Base-by-base conservation (phyloP, 2,329 filamentous ascomycete species). In the Boeremia exigua region DNA sequence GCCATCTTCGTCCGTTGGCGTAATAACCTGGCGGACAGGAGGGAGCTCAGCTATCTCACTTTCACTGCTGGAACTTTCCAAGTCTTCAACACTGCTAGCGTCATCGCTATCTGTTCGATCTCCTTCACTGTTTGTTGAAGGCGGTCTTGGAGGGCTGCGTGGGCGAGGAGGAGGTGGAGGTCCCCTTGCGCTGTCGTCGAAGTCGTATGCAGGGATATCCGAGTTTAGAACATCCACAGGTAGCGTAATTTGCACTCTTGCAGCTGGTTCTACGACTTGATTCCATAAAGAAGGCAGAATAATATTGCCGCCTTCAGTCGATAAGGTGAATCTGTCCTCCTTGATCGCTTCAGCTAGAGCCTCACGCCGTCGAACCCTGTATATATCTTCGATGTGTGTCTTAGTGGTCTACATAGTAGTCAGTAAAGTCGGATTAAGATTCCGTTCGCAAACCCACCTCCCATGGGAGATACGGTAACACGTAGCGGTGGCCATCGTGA, bases 271-370 rank as follows among this genome's bases (percentile, higher is more conserved):
- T 7, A 66, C 52, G 10, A 66, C 37, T 6, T 46, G 38, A n/a
- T 43, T 33, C 68, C 69, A 70, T 10, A 65, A 51, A 2, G 48
- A 44, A 40, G 68, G 65, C 8, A 70, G 23, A 9, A 70, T 63
- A 9, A 48, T 56, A 8, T 60, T 56, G 2, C 53, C 54, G 9
- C 55, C 30, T 6, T 37, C 40, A 17, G 43, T 62, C 10, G 53
- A 14, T 5, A 70, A 49, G 27, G 57, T 57, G 37, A 60, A 71
- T 4, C 57, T 54, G 8, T 44, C 59, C 14, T 60, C 28, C 2
- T 43, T 29, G 11, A 72, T 42, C 2, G 57, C 44, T 3, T 56
- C 48, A 34, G 46, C 46, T 10, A 55, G 30, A 9, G 1, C n/a
- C 14, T 37, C 34, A 32, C 29, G 46, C 12, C 38, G 10, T 30